A percentile compares a stretch with the other conserved stretches of the same genome.
Evolutionary conservation across 2,329 filamentous ascomycete species (phyloP).

Genomic region (Neopestalotiopsis sp.): DNA sequence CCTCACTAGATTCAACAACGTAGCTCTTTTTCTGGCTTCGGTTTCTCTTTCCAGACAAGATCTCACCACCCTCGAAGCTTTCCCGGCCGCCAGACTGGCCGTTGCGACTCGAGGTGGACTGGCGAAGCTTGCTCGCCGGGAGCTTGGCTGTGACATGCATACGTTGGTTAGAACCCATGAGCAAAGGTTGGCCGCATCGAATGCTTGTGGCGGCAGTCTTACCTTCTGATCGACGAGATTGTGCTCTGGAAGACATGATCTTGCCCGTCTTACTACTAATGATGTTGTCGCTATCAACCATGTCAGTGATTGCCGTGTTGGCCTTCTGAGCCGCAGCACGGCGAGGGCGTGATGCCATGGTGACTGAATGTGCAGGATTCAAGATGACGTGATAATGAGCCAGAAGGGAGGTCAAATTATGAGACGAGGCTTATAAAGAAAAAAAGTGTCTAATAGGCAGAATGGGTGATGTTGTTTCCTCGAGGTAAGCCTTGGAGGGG

Average conservation of each 20-base stretch:
- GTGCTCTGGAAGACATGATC: conserved; percentile 52
- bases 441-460: neutral
- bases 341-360: conserved; percentile 40
- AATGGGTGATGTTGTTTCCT: neutral
- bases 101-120: conserved; percentile 48
- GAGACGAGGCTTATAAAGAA: neutral
- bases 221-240: conserved; percentile 54
- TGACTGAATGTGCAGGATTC: neutral
- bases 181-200: conserved; percentile 51
- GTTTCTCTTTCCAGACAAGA: conserved; percentile 56
- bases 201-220: conserved; percentile 47
- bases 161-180: conserved; percentile 49
- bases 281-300: conserved; percentile 53
- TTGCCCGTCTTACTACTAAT: conserved; percentile 38
- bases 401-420: neutral
- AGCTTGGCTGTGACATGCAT: conserved; percentile 58
- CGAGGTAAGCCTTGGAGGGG: neutral
- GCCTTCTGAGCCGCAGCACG: conserved; percentile 52
- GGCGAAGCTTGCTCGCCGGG: conserved; percentile 55
- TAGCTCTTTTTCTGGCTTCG: conserved; percentile 64
- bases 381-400: neutral
- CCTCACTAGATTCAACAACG: conserved; percentile 58
- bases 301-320: conserved; percentile 53
- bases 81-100: conserved; percentile 40
- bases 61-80: conserved; percentile 50